phyloP scores from a whole-genome alignment of 192 early-diverging fungal genomes.

The Coemansia sp. region DNA sequence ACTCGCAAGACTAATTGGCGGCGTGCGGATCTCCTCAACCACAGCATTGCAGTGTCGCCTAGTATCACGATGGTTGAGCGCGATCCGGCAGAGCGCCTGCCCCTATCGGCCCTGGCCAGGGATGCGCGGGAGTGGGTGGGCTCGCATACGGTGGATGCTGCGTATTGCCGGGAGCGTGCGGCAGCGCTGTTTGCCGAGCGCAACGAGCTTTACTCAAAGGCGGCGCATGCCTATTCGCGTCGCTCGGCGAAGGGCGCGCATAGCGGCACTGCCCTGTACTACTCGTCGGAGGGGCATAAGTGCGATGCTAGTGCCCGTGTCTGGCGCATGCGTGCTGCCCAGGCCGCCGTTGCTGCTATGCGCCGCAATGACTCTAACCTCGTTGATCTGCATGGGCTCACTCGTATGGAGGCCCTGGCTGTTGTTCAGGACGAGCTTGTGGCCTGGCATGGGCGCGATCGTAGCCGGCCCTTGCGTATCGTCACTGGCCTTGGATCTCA shows the following conservation, averaged over 20 bases:
- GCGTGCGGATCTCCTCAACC: slow-evolving; percentile 20
- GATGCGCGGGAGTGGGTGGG: slow-evolving; percentile 39
- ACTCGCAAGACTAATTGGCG: slow-evolving; percentile 22
- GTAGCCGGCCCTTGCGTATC: slow-evolving; percentile 55
- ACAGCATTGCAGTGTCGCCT: slow-evolving; percentile 8
- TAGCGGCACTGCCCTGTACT: slow-evolving; percentile 41
- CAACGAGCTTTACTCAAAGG: slow-evolving; percentile 50
- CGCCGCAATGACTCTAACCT: slow-evolving; percentile 54
- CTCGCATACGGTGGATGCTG: slow-evolving; percentile 22
- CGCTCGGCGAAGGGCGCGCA: slow-evolving; percentile 15
- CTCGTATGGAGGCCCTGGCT: slow-evolving; percentile 59
- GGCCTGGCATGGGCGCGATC: slow-evolving; percentile 57
- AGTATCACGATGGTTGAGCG: neutral
- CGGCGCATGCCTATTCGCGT: slow-evolving; percentile 25
- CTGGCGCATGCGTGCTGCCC: slow-evolving; percentile 52
- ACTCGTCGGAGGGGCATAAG: slow-evolving; percentile 42
- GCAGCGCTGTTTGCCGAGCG: slow-evolving; percentile 17
- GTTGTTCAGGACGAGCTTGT: slow-evolving; percentile 60
- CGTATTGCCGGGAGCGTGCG: slow-evolving; percentile 30
- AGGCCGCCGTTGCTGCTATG: slow-evolving; percentile 39
- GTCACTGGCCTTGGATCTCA: slow-evolving; percentile 68
- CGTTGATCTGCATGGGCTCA: slow-evolving; percentile 70
- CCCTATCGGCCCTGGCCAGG: slow-evolving; percentile 26
- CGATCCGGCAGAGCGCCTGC: slow-evolving; percentile 23
- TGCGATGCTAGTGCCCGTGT: slow-evolving; percentile 34